phyloP scores from a whole-genome alignment of 2,329 filamentous ascomycete species.

The Sphaerostilbella broomeana region DNA sequence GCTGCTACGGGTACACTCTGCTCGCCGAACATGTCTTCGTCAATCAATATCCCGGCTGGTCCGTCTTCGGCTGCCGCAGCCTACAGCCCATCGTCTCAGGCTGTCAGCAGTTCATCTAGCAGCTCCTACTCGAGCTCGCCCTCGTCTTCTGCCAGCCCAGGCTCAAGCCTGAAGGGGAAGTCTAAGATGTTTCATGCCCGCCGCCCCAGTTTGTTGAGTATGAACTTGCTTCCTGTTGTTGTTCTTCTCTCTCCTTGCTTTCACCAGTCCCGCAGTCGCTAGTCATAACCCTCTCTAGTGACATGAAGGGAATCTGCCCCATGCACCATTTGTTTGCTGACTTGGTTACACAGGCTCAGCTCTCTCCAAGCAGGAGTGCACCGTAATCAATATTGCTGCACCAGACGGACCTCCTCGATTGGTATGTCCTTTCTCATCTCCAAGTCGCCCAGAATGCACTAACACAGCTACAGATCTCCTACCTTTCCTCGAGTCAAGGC shows the following conservation, averaged over 20 bases:
- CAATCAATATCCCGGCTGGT: constrained; percentile 58
- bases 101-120: constrained; percentile 39
- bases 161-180: constrained; percentile 28
- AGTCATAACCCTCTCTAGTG: neutral
- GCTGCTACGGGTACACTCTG: constrained; percentile 7
- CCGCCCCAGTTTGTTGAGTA: constrained; percentile 58
- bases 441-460: neutral
- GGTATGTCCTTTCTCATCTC: constrained; percentile 41
- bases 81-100: constrained; percentile 38
- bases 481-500: constrained; percentile 71
- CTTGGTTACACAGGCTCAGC: constrained; percentile 52
- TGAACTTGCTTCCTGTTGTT: constrained; percentile 12
- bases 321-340: constrained; percentile 22
- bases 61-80: constrained; percentile 27
- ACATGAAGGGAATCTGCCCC: neutral
- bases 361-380: constrained; percentile 67
- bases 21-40: constrained; percentile 52
- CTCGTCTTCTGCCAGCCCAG: constrained; percentile 48
- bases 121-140: constrained; percentile 35
- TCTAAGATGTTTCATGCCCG: constrained; percentile 46
- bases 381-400: constrained; percentile 72
- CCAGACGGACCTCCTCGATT: constrained; percentile 66
- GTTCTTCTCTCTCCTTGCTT: too few relatives aligned
- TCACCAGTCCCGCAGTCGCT: neutral
- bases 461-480: constrained; percentile 57